A percentile compares a stretch with the other conserved stretches of the same genome.
Evolutionary conservation across 2,329 filamentous ascomycete genomes (phyloP).

Genomic region (Cladosporium sp.): DNA sequence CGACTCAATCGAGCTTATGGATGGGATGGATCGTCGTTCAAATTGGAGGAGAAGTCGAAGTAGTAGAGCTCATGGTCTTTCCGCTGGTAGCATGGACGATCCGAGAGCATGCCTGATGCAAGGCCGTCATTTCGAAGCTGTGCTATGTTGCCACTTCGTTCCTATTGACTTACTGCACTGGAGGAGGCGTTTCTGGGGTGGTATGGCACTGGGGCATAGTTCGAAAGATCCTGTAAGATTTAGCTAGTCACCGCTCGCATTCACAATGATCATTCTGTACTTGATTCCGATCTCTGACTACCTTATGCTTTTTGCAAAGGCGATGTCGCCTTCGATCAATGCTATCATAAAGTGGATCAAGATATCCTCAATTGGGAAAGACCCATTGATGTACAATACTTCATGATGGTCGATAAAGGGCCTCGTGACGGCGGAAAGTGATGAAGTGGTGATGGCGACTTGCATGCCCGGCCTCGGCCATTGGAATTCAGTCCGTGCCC

Average conservation of each 20-base stretch:
- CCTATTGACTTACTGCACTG: neutral
- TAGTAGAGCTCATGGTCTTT: neutral
- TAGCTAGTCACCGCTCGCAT: neutral
- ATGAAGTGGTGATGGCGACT: neutral
- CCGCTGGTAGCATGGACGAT: neutral
- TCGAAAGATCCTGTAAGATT: neutral
- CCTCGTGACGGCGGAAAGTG: neutral
- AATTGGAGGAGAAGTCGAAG: neutral
- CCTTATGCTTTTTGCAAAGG: neutral
- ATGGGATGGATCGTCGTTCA: neutral
- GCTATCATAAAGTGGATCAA: neutral
- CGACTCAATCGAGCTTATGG: neutral
- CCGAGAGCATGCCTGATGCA: neutral
- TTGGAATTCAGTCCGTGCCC: conserved; percentile 8
- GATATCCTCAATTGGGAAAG: neutral
- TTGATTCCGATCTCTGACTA: neutral
- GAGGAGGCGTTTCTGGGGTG: neutral
- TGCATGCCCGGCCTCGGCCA: conserved; percentile 1
- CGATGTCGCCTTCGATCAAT: neutral
- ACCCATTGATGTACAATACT: neutral
- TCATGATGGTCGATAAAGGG: neutral
- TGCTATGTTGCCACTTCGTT: neutral
- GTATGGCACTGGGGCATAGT: neutral
- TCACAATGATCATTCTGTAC: neutral
- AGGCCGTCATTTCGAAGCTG: neutral